A percentile compares a stretch with the other conserved stretches of the same genome.
These are phyloP conservation scores for Trichoderma aggressivum DNA, from an alignment of 2,329 filamentous ascomycete genomes.

Conservation along the genomic window DNA sequence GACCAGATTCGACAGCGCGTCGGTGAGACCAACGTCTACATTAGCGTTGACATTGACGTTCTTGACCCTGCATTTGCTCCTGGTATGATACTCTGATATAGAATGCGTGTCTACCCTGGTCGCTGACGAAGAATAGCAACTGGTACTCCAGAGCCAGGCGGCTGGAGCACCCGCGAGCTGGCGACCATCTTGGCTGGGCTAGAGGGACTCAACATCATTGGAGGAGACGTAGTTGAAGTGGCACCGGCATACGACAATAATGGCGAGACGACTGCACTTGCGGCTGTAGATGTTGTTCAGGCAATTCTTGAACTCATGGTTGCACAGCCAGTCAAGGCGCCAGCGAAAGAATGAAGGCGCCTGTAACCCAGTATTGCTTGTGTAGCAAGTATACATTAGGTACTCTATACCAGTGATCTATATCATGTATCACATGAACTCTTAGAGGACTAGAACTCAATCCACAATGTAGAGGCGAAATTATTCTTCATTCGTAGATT, in stretches of 20 bases:
- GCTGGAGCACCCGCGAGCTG: constrained; percentile 80
- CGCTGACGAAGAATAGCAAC: constrained; percentile 52
- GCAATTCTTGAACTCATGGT: constrained; percentile 24
- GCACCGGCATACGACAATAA: constrained; percentile 75
- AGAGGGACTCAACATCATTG: constrained; percentile 75
- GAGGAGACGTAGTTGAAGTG: constrained; percentile 83
- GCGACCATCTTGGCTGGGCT: constrained; percentile 74
- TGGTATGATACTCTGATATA: not conserved
- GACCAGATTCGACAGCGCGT: constrained; percentile 64
- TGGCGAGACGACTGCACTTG: constrained; percentile 73
- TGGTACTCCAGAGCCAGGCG: constrained; percentile 79
- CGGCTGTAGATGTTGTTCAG: constrained; percentile 71
- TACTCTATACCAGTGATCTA: not conserved
- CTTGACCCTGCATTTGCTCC: constrained; percentile 57
- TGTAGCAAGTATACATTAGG: not conserved
- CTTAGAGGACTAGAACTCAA: not conserved
- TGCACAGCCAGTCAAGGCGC: constrained; percentile 19
- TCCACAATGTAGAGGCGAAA: not conserved
- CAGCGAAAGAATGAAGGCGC: not conserved
- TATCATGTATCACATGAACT: not conserved
- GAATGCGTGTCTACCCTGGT: not conserved
- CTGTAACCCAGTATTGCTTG: not conserved
- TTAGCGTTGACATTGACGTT: constrained; percentile 75
- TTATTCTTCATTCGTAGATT: not conserved
- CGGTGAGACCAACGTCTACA: constrained; percentile 69